Evolutionary conservation across 176 grass and related monocot genomes (phyloP).

Genomic region (Avena eriantha): DNA sequence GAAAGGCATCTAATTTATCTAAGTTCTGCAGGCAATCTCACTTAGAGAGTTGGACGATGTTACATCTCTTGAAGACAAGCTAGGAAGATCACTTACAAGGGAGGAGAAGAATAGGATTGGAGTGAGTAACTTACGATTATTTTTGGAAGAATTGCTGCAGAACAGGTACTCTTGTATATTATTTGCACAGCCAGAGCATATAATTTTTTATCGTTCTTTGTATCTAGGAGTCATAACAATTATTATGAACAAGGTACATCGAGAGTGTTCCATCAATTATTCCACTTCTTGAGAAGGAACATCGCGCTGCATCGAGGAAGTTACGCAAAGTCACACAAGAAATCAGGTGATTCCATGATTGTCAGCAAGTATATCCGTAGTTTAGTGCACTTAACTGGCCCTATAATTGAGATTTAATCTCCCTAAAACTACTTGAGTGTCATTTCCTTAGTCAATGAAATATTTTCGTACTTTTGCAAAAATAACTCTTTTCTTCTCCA

Average conservation of each 20-base stretch:
- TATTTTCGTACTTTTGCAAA: too few relatives aligned
- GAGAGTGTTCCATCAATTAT: constrained; percentile 87
- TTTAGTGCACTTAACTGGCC: background rate
- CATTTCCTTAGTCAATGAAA: background rate
- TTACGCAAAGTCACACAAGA: constrained; percentile 72
- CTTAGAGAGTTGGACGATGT: constrained; percentile 84
- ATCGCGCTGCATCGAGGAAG: constrained; percentile 65
- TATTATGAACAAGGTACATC: constrained; percentile 66
- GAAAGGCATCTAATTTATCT: constrained; percentile 16
- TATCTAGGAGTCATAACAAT: constrained; percentile 31
- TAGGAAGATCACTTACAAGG: constrained; percentile 76
- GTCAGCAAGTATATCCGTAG: constrained; percentile 7
- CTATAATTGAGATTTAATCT: constrained; percentile 6
- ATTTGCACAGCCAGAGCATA: background rate
- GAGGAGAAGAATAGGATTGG: constrained; percentile 83
- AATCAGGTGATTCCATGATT: constrained; percentile 56
- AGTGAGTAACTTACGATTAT: constrained; percentile 76
- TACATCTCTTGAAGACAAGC: constrained; percentile 77
- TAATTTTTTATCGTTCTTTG: constrained; percentile 24
- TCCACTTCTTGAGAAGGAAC: constrained; percentile 90
- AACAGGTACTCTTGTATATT: constrained; percentile 72
- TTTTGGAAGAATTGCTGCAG: constrained; percentile 87
- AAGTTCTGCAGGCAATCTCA: constrained; percentile 64
- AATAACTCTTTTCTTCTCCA: too few relatives aligned
- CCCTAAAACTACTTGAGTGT: background rate